These are phyloP conservation scores for Malus asiatica DNA, from an alignment of 306 rosid species.

Conservation along the genomic window DNA sequence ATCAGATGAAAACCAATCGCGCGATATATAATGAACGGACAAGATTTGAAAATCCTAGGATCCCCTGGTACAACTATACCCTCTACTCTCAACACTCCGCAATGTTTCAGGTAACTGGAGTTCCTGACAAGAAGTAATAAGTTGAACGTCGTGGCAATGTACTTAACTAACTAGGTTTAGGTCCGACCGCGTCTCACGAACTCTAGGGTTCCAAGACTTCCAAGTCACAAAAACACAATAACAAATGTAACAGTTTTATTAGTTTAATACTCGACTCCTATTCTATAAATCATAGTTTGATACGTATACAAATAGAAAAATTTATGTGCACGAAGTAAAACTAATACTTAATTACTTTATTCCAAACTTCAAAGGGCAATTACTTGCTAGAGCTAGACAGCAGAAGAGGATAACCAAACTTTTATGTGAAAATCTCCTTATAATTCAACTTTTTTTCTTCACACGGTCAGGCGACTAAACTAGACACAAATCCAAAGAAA, in stretches of 20 bases:
- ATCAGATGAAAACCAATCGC: too few relatives aligned
- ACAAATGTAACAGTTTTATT: neutral
- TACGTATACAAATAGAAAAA: too few relatives aligned
- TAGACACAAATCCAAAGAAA: constrained; percentile 17
- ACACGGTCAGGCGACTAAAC: constrained; percentile 14
- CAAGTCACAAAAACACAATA: too few relatives aligned
- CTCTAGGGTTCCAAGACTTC: too few relatives aligned
- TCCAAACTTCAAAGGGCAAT: too few relatives aligned
- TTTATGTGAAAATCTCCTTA: neutral
- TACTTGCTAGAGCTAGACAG: neutral
- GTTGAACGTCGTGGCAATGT: neutral
- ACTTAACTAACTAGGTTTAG: neutral
- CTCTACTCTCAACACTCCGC: neutral
- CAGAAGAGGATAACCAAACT: neutral
- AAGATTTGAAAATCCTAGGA: too few relatives aligned
- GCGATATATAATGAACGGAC: too few relatives aligned
- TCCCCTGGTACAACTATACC: too few relatives aligned
- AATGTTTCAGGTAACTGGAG: neutral
- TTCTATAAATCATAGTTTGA: neutral
- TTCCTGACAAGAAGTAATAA: neutral
- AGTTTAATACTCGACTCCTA: neutral
- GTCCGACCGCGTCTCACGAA: too few relatives aligned
- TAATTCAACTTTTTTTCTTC: neutral
- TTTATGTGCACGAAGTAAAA: neutral
- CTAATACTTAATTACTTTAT: neutral